Base-by-base conservation (phyloP, 2,329 filamentous ascomycete species). In the Diplodia intermedia region DNA sequence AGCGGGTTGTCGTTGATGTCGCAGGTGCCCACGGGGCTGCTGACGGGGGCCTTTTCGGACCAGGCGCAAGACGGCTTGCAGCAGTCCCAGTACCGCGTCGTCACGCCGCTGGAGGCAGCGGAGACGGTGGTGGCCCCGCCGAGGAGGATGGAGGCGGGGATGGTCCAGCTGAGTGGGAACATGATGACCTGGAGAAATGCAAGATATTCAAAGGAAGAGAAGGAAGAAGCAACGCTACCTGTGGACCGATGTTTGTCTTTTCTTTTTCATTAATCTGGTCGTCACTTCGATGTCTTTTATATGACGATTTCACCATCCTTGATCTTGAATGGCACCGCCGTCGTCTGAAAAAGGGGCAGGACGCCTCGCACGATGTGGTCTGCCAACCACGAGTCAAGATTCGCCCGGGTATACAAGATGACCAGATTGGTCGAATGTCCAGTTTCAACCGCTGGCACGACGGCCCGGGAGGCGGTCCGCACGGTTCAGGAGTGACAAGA, bases 21-120 rank as follows among this genome's bases (percentile, higher is more conserved):
- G 77, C 88, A 90, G 43, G 85, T 85, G 20, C 79, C 77, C 43
- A 88, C 84, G 15, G 86, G 84, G 61, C 75, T 74, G 68, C 78
- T 79, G 75, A 88, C 82, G 50, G 81, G 70, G 15, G 85, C 86
- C 76, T 90, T 90, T 66, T 78, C 82, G 14, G 81, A 75, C 88
- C 88, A 84, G 3, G 83, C 82, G 76, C 89, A 91, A 23, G 87
- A 89, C 29, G 88, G 86, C 82, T 92, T 91, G 81, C 89, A 91
- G 81, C 89, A 91, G 76, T 91, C 89, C 77, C 76, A 79, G 70
- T 75, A 79, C 12, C 77, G 26, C n/a, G 56, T 55, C 36, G 14
- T 88, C 14, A 43, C 36, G 33, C 63, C 63, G 26, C 23, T 56
- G 15, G 9, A 12, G 9, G 63, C 36, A 18, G 63, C 63, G 15